Conservation (phyloP, 164 flowering plant species). For the Sextonia rubra region DNA sequence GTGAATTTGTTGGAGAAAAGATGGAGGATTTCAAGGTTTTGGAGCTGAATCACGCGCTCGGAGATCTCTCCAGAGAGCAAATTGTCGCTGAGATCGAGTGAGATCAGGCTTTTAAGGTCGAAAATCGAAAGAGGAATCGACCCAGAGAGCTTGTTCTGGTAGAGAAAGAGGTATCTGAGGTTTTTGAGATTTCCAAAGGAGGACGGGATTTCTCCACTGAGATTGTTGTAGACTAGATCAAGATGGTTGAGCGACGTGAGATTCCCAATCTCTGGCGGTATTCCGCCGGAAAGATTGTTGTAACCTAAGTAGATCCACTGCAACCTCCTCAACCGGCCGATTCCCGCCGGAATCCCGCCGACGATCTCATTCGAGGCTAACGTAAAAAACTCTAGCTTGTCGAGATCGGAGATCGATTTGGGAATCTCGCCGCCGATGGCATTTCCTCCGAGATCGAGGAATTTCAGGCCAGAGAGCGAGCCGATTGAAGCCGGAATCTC, state of each 20-base stretch:
- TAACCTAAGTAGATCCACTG: constrained; percentile 78
- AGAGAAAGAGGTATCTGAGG: constrained; percentile 63
- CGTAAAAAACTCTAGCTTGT: constrained; percentile 24
- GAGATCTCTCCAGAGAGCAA: constrained; percentile 66
- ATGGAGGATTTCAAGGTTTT: constrained; percentile 61
- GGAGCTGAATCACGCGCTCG: constrained; percentile 38
- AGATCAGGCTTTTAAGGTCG: constrained; percentile 40
- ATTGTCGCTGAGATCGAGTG: constrained; percentile 83
- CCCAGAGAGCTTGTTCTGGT: constrained; percentile 62
- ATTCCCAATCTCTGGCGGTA: constrained; percentile 56
- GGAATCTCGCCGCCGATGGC: constrained; percentile 38
- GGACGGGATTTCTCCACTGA: constrained; percentile 63
- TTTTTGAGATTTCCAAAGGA: constrained; percentile 56
- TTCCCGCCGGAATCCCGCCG: constrained; percentile 49
- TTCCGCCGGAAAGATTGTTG: constrained; percentile 66
- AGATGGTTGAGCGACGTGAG: constrained; percentile 60
- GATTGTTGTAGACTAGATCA: constrained; percentile 76
- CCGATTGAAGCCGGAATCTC: constrained; percentile 36
- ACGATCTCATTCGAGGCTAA: constrained; percentile 47
- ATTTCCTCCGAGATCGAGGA: constrained; percentile 68
- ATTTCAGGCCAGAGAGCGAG: constrained; percentile 30
- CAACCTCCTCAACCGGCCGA: constrained; percentile 50
- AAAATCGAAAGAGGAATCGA: constrained; percentile 49
- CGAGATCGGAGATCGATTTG: constrained; percentile 30
- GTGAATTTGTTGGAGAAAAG: constrained; percentile 63